Evolutionary conservation across 2,329 filamentous ascomycete genomes (phyloP), one percentile per base, ranked within the genome.

Genomic region (Ophiostoma ips): DNA sequence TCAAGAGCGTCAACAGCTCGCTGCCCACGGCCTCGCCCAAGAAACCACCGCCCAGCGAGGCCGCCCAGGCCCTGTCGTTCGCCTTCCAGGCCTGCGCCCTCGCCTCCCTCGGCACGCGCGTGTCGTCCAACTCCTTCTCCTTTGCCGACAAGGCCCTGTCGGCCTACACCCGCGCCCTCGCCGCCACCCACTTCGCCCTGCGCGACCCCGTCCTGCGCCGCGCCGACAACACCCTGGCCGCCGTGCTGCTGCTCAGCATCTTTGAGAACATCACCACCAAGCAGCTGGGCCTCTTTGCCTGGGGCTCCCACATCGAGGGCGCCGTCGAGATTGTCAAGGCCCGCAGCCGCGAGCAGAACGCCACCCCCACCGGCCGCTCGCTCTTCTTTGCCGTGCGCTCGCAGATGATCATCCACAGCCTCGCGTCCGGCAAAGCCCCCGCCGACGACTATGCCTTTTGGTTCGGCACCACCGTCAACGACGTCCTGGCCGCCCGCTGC

Each of bases 261-360:
- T 83, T 77, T 53, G 79, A 82, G 64, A 76, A 70, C 50, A 78
- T 81, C 41, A 72, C 71, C 1, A 71, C 74, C 12, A 73, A 71
- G 52, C 70, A 74, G 48, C 63, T 75, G 46, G 73, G 71, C 33
- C 71, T 73, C 59, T 64, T 72, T 50, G 75, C 76, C 2, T 82
- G 78, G 78, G 76, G 75, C 4, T 77, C 76, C 10, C 78, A 82
- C 56, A 71, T 76, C n/a, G 74, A 80, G 53, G 78, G 77, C 3
- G 78, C 78, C n/a, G 72, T 81, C 31, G 72, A 77, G 55, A 65
- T 81, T 1, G 74, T 78, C 49, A 76, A 74, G 59, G 69, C 72
- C 10, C 70, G 78, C 43, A 76, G 77, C 5, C 71, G 69, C 56
- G 71, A 73, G 54, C 75, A 79, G 56, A 59, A 78, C 10, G 64